These are phyloP conservation scores for Knoxdaviesia capensis DNA, from an alignment of 2,329 filamentous ascomycete species.

Conservation along the genomic window DNA sequence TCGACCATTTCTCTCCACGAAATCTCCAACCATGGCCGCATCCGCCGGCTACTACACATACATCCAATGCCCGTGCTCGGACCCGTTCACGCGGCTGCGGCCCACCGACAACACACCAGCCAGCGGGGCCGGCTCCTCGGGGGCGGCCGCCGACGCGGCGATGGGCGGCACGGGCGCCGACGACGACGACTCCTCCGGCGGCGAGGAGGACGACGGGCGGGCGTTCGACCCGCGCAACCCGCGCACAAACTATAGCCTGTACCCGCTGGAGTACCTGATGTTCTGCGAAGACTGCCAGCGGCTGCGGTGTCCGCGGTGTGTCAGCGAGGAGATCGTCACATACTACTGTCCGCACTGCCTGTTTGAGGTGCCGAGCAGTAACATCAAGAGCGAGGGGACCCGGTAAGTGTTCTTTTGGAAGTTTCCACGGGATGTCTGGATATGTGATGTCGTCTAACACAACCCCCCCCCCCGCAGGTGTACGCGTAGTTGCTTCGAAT, in stretches of 20 bases:
- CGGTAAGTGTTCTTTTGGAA: slow-evolving; percentile 34
- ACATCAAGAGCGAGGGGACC: slow-evolving; percentile 82
- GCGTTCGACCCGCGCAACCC: slow-evolving; percentile 74
- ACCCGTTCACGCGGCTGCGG: slow-evolving; percentile 15
- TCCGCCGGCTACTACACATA: slow-evolving; percentile 33
- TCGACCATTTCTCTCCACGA: too few relatives aligned
- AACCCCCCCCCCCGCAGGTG: slow-evolving; percentile 33
- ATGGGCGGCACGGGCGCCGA: slow-evolving; percentile 9
- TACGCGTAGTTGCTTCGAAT: slow-evolving; percentile 88
- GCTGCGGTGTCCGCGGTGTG: slow-evolving; percentile 82
- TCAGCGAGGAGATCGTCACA: slow-evolving; percentile 80
- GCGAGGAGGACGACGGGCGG: slow-evolving; percentile 48
- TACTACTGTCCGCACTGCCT: slow-evolving; percentile 92
- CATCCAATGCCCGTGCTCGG: slow-evolving; percentile 46
- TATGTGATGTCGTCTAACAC: too few relatives aligned
- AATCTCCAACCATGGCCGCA: not conserved
- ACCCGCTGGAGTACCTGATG: slow-evolving; percentile 78
- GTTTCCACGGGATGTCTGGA: too few relatives aligned
- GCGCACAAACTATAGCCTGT: slow-evolving; percentile 78
- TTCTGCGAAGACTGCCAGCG: slow-evolving; percentile 97
- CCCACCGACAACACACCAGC: slow-evolving; percentile 5
- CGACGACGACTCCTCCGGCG: slow-evolving; percentile 13
- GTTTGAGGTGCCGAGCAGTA: slow-evolving; percentile 88
- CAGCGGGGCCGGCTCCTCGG: slow-evolving; percentile 9
- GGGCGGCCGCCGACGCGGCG: too few relatives aligned